Percentiles rank a stretch among this genome's conserved stretches.
phyloP scores from a whole-genome alignment of 1,284 basidiomycete genomes.

The Farysia itapuensis region DNA sequence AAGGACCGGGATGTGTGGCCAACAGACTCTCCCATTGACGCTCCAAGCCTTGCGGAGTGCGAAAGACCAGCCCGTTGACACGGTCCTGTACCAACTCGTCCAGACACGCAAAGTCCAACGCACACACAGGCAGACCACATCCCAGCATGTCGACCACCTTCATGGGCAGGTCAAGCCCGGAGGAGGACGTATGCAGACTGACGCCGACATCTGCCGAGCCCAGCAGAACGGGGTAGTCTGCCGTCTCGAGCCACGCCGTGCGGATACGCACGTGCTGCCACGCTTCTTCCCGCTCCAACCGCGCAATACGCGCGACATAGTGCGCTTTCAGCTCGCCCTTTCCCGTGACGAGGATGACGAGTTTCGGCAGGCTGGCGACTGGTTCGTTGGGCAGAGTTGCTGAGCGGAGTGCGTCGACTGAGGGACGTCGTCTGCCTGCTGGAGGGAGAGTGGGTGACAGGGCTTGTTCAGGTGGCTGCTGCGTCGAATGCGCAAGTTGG shows the following conservation, averaged over 20 bases:
- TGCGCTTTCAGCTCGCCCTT: conserved; percentile 76
- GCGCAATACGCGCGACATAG: conserved; percentile 72
- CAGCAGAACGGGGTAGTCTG: conserved; percentile 47
- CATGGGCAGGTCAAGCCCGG: conserved; percentile 92
- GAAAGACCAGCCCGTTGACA: conserved; percentile 79
- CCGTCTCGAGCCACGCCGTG: conserved; percentile 61
- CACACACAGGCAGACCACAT: conserved; percentile 88
- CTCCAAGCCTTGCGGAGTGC: conserved; percentile 71
- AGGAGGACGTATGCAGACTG: conserved; percentile 85
- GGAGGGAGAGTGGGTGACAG: conserved; percentile 11
- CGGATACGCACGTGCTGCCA: conserved; percentile 77
- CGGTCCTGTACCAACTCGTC: conserved; percentile 82
- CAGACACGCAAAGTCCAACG: conserved; percentile 81
- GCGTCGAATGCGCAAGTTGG: conserved; percentile 3
- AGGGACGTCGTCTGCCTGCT: conserved; percentile 18
- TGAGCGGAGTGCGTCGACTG: conserved; percentile 12
- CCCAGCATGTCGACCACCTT: conserved; percentile 99
- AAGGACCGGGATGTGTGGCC: conserved; percentile 10
- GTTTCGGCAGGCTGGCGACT: conserved; percentile 31
- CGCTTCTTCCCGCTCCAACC: conserved; percentile 67
- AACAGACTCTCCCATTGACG: conserved; percentile 66
- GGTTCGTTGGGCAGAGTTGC: conserved; percentile 23
- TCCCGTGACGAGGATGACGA: conserved; percentile 82
- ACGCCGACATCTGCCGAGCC: conserved; percentile 91
- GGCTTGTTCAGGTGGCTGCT: not conserved